phyloP scores from a whole-genome alignment of 2,329 filamentous ascomycete species.

The Aspergillus novofumigatus region DNA sequence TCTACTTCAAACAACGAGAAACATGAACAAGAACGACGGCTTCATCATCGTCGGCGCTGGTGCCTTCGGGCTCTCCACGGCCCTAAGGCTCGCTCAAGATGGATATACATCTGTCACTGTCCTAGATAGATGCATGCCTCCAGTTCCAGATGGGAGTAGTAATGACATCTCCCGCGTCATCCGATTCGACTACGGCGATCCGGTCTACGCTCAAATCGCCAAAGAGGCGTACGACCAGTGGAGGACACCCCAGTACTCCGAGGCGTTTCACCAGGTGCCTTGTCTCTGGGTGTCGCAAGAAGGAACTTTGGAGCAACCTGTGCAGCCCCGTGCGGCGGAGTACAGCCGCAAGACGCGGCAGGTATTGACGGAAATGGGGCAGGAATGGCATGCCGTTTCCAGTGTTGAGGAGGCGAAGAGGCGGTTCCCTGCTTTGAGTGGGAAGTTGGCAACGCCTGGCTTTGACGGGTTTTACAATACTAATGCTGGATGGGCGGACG shows the following conservation, averaged over 20 bases:
- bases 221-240: conserved; percentile 65
- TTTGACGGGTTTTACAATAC: conserved; percentile 26
- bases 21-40: conserved; percentile 19
- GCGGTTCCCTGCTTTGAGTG: conserved; percentile 19
- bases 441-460: conserved; percentile 14
- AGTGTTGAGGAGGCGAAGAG: conserved; percentile 14
- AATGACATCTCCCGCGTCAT: conserved; percentile 40
- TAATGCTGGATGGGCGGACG: conserved; percentile 28
- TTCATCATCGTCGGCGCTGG: conserved; percentile 28
- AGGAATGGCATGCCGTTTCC: conserved; percentile 18
- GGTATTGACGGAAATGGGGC: conserved; percentile 21
- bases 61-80: conserved; percentile 24
- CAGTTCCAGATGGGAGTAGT: conserved; percentile 36
- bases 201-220: conserved; percentile 69
- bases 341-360: conserved; percentile 21
- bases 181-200: conserved; percentile 65
- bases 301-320: conserved; percentile 13
- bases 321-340: conserved; percentile 17
- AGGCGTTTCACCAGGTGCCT: conserved; percentile 21
- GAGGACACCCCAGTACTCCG: conserved; percentile 41
- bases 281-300: conserved; percentile 24
- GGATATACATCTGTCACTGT: conserved; percentile 28
- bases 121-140: conserved; percentile 30
- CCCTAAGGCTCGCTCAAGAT: conserved; percentile 21
- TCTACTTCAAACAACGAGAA: background rate